A percentile compares a stretch with the other conserved stretches of the same genome.
Evolutionary conservation across 2,329 filamentous ascomycete species (phyloP).

Genomic region (Lizonia empirigonia): DNA sequence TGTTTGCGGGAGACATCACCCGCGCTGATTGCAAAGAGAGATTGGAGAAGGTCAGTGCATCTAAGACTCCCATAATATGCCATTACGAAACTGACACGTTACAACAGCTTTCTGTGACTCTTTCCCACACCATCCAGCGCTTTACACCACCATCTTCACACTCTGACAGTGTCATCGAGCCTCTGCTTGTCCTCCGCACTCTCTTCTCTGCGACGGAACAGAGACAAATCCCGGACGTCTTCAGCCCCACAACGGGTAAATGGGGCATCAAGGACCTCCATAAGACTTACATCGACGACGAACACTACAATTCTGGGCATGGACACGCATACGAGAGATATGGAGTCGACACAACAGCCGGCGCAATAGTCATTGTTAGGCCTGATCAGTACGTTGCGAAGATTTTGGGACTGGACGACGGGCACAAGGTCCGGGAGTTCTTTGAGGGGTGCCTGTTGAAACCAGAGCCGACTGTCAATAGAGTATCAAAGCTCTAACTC

Average conservation of each 20-base stretch:
- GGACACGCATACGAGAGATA: constrained; percentile 64
- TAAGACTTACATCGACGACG: constrained; percentile 65
- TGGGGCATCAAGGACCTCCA: constrained; percentile 63
- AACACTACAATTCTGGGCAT: constrained; percentile 62
- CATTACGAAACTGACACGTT: background rate
- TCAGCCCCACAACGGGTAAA: constrained; percentile 62
- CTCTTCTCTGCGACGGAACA: constrained; percentile 57
- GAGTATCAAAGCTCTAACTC: background rate
- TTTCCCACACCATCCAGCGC: constrained; percentile 41
- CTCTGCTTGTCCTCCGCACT: constrained; percentile 60
- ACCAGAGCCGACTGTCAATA: background rate
- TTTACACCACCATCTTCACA: constrained; percentile 54
- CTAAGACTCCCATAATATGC: background rate
- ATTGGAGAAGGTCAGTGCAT: constrained; percentile 47
- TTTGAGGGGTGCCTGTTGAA: constrained; percentile 22
- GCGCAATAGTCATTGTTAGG: constrained; percentile 58
- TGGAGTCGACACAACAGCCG: constrained; percentile 52
- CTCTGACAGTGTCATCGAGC: constrained; percentile 63
- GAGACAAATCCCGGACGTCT: constrained; percentile 60
- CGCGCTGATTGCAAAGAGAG: constrained; percentile 29
- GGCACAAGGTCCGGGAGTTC: constrained; percentile 17
- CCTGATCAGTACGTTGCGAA: constrained; percentile 63
- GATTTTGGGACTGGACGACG: constrained; percentile 16
- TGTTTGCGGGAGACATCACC: constrained; percentile 55
- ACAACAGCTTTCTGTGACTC: constrained; percentile 25